phyloP scores from a whole-genome alignment of 805 yeast genomes.

The Pichia exigua region DNA sequence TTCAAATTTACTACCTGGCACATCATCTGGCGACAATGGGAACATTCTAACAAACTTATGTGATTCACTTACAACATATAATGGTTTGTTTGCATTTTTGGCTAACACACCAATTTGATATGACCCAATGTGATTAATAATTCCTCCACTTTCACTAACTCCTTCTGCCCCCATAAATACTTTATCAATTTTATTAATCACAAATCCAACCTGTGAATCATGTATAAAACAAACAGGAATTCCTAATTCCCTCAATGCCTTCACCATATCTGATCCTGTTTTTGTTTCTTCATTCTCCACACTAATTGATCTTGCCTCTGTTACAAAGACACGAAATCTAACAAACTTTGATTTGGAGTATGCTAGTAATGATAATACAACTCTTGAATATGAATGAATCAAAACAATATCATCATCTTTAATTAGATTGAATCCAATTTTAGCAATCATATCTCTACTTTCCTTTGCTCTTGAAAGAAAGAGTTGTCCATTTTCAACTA shows the following conservation, averaged over 20 bases:
- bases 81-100: constrained; percentile 81
- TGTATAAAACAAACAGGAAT: constrained; percentile 85
- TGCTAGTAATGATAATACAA: constrained; percentile 66
- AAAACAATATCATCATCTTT: constrained; percentile 87
- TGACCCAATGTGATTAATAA: constrained; percentile 90
- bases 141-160: constrained; percentile 97
- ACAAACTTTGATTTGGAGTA: constrained; percentile 72
- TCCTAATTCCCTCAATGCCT: constrained; percentile 54
- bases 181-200: constrained; percentile 85
- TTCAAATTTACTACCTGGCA: constrained; percentile 46
- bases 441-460: constrained; percentile 80
- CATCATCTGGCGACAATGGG: constrained; percentile 88
- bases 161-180: constrained; percentile 98
- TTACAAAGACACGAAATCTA: constrained; percentile 83
- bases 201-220: constrained; percentile 90
- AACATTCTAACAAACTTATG: constrained; percentile 95
- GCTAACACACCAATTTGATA: constrained; percentile 93
- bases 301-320: constrained; percentile 85
- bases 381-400: constrained; percentile 89
- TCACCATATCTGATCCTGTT: constrained; percentile 69
- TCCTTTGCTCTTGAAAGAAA: constrained; percentile 89
- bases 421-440: constrained; percentile 79
- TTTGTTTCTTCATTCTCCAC: constrained; percentile 43
- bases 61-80: constrained; percentile 88
- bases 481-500: constrained; percentile 88